Percentiles rank a stretch among this genome's conserved stretches.
These are phyloP conservation scores for Clonostachys rhizophaga DNA, from an alignment of 2,329 filamentous ascomycete genomes.

Conservation along the genomic window DNA sequence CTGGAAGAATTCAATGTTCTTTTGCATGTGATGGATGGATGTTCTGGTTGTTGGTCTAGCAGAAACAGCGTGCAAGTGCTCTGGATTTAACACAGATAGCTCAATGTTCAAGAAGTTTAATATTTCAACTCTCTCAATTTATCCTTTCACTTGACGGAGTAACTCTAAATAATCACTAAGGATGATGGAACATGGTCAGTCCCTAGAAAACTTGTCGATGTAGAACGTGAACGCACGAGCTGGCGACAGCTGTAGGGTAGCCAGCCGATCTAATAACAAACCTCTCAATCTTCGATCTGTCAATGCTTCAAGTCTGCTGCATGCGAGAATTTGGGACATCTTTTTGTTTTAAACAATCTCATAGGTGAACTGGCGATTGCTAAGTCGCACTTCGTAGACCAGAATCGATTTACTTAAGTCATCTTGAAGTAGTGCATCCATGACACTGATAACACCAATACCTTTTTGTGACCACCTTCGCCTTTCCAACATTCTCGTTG, in stretches of 20 bases:
- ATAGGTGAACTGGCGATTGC: too few relatives aligned
- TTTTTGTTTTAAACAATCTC: too few relatives aligned
- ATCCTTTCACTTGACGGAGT: conserved; percentile 22
- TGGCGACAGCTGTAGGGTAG: not conserved
- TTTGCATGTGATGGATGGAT: conserved; percentile 21
- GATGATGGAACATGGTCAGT: conserved; percentile 19
- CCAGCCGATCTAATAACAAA: not conserved
- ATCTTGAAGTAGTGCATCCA: too few relatives aligned
- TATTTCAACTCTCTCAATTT: conserved; percentile 20
- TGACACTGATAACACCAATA: too few relatives aligned
- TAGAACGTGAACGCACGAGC: conserved; percentile 24
- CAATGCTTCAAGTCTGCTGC: not conserved
- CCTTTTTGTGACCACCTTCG: too few relatives aligned
- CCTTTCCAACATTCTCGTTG: too few relatives aligned
- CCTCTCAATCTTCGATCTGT: not conserved
- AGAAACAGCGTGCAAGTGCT: conserved; percentile 11
- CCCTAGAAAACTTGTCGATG: conserved; percentile 23
- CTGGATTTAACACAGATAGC: conserved; percentile 13
- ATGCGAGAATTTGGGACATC: too few relatives aligned
- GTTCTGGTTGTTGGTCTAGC: conserved; percentile 11
- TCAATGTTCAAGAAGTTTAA: conserved; percentile 12
- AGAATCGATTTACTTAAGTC: too few relatives aligned
- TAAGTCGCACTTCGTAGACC: too few relatives aligned
- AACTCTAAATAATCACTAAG: conserved; percentile 12
- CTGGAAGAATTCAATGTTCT: conserved; percentile 18